Evolutionary conservation across 164 flowering plant species (phyloP).

Genomic region (Cinnamomum chago): DNA sequence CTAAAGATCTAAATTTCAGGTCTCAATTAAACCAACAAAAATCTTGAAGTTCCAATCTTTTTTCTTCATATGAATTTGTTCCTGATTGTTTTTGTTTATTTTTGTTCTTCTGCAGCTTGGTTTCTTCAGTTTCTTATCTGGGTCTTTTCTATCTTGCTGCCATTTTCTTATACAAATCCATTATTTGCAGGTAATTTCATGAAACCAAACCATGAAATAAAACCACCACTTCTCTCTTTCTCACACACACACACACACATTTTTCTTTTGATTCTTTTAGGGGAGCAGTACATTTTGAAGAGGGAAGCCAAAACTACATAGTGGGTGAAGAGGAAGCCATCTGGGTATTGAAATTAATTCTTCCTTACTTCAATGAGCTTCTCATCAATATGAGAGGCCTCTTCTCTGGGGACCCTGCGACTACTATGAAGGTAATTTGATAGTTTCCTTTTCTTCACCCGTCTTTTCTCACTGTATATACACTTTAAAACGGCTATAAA

Average conservation of each 20-base stretch:
- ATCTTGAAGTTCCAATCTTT: background rate
- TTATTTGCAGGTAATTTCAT: slow-evolving; percentile 53
- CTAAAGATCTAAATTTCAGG: slow-evolving; percentile 81
- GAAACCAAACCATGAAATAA: background rate
- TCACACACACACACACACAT: background rate
- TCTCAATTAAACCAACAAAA: slow-evolving; percentile 4
- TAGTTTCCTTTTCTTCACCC: slow-evolving; percentile 5
- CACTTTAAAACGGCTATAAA: background rate
- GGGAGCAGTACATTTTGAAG: slow-evolving; percentile 33
- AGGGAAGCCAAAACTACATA: slow-evolving; percentile 25
- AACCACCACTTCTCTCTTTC: background rate
- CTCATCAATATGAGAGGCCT: slow-evolving; percentile 50
- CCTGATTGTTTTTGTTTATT: background rate
- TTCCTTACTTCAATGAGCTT: slow-evolving; percentile 80
- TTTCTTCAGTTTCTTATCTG: slow-evolving; percentile 66
- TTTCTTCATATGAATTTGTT: background rate
- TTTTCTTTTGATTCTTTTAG: slow-evolving; percentile 23
- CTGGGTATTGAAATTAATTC: slow-evolving; percentile 56
- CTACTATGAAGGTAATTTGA: slow-evolving; percentile 72
- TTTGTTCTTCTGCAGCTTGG: slow-evolving; percentile 47
- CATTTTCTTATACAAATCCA: slow-evolving; percentile 56
- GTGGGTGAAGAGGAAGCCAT: slow-evolving; percentile 81
- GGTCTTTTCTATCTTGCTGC: slow-evolving; percentile 72
- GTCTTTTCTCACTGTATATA: background rate
- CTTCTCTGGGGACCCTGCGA: slow-evolving; percentile 84